phyloP scores from a whole-genome alignment of 75 land plant genomes.

The Azolla pinnata region DNA sequence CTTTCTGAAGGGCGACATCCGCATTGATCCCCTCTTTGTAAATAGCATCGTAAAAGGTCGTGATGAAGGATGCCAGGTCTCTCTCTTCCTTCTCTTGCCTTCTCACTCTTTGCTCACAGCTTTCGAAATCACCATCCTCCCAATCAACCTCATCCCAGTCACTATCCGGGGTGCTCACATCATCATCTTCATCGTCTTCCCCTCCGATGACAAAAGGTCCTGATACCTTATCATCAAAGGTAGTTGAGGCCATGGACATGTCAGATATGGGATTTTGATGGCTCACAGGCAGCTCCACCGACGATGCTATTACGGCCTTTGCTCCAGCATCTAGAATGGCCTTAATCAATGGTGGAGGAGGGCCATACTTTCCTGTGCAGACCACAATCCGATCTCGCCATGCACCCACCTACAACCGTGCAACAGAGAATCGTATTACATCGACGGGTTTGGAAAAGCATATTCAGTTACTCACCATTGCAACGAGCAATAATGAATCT shows the following conservation, averaged over 20 bases:
- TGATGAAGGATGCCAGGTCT: conserved; percentile 55
- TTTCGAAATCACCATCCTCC: conserved; percentile 92
- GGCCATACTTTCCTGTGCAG: conserved; percentile 79
- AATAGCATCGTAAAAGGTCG: conserved; percentile 53
- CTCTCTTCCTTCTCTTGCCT: conserved; percentile 61
- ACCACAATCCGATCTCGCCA: conserved; percentile 92
- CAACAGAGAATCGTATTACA: too few relatives aligned
- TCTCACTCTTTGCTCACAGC: conserved; percentile 26
- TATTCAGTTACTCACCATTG: too few relatives aligned
- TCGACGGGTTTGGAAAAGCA: too few relatives aligned
- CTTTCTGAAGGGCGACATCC: conserved; percentile 58
- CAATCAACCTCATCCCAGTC: conserved; percentile 66
- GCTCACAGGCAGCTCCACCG: conserved; percentile 51
- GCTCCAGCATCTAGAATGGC: conserved; percentile 92
- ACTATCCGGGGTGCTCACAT: neutral
- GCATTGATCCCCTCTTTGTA: conserved; percentile 66
- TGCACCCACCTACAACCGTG: conserved; percentile 70
- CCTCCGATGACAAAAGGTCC: conserved; percentile 79
- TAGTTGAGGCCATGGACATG: conserved; percentile 24
- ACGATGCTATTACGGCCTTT: conserved; percentile 79
- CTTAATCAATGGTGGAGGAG: conserved; percentile 44
- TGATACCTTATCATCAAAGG: conserved; percentile 14
- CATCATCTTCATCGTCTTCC: conserved; percentile 43
- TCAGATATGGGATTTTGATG: conserved; percentile 13
- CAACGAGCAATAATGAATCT: too few relatives aligned